Percentiles rank a stretch among this genome's conserved stretches.
Conservation (phyloP, 257 asterid species). For the Solanum chiquidenum region DNA sequence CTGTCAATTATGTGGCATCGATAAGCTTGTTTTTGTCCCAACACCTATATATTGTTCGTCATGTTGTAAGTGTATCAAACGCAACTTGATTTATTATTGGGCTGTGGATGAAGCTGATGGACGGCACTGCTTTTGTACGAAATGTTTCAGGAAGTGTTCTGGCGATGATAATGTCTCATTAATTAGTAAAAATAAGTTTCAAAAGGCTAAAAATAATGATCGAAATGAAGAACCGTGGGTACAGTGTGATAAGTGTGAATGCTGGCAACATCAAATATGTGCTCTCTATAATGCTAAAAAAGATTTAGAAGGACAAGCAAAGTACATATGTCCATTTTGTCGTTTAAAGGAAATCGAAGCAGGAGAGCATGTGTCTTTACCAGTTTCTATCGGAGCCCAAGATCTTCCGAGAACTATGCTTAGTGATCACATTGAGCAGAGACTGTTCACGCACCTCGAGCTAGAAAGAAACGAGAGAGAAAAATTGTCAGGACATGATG, state of each 20-base stretch:
- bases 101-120: slow-evolving; percentile 17
- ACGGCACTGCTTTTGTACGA: slow-evolving; percentile 31
- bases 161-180: slow-evolving; percentile 30
- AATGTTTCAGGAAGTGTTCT: slow-evolving; percentile 32
- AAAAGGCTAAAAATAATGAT: slow-evolving; percentile 27
- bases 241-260: slow-evolving; percentile 49
- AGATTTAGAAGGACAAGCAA: slow-evolving; percentile 37
- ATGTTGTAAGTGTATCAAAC: slow-evolving; percentile 36
- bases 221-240: slow-evolving; percentile 57
- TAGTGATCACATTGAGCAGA: slow-evolving; percentile 57
- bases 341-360: slow-evolving; percentile 30
- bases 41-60: slow-evolving; percentile 33
- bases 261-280: slow-evolving; percentile 73
- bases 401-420: slow-evolving; percentile 63
- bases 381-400: slow-evolving; percentile 33
- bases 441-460: slow-evolving; percentile 42
- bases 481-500: slow-evolving; percentile 13
- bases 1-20: slow-evolving; percentile 46
- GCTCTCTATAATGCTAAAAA: slow-evolving; percentile 46
- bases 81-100: slow-evolving; percentile 27
- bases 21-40: slow-evolving; percentile 25
- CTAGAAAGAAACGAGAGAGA: slow-evolving; percentile 53
- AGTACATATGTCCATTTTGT: slow-evolving; percentile 49
- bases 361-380: slow-evolving; percentile 17
- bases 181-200: slow-evolving; percentile 29